Evolutionary conservation across 2,329 filamentous ascomycete species (phyloP).

Genomic region (Diaporthe eres): DNA sequence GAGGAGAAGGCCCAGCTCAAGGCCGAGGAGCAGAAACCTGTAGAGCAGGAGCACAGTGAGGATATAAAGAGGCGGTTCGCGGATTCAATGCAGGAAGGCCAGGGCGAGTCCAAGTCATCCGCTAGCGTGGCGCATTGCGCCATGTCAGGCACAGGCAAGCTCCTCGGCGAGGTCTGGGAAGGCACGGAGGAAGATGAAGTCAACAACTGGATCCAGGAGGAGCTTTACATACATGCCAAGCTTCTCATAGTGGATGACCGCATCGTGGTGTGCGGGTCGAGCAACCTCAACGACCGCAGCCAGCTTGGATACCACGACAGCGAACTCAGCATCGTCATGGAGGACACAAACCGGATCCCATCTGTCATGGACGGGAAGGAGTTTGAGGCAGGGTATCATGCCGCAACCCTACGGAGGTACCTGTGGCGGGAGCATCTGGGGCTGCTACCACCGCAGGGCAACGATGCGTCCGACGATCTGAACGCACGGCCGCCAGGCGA

Average conservation of each 20-base stretch:
- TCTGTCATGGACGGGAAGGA: constrained; percentile 84
- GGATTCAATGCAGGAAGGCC: constrained; percentile 56
- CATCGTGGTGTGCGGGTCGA: constrained; percentile 86
- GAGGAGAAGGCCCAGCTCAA: constrained; percentile 53
- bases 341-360: constrained; percentile 80
- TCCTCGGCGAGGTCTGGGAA: constrained; percentile 81
- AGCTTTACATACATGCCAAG: constrained; percentile 96
- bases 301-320: constrained; percentile 92
- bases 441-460: constrained; percentile 79
- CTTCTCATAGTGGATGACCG: constrained; percentile 90
- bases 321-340: constrained; percentile 90
- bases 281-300: constrained; percentile 92
- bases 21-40: constrained; percentile 52
- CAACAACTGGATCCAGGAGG: constrained; percentile 92
- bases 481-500: constrained; percentile 81
- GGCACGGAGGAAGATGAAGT: constrained; percentile 82
- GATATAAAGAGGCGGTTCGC: constrained; percentile 69
- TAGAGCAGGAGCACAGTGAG: constrained; percentile 56
- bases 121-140: constrained; percentile 81
- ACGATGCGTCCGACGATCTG: constrained; percentile 75
- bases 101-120: constrained; percentile 54
- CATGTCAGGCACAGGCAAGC: constrained; percentile 77
- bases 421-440: constrained; percentile 94
- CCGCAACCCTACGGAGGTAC: constrained; percentile 83
- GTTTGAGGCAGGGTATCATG: constrained; percentile 85